Percentiles rank a stretch among this genome's conserved stretches.
These are phyloP conservation scores for Pythium aristosporum DNA, from an alignment of 352 stramenopile genomes.

Conservation along the genomic window DNA sequence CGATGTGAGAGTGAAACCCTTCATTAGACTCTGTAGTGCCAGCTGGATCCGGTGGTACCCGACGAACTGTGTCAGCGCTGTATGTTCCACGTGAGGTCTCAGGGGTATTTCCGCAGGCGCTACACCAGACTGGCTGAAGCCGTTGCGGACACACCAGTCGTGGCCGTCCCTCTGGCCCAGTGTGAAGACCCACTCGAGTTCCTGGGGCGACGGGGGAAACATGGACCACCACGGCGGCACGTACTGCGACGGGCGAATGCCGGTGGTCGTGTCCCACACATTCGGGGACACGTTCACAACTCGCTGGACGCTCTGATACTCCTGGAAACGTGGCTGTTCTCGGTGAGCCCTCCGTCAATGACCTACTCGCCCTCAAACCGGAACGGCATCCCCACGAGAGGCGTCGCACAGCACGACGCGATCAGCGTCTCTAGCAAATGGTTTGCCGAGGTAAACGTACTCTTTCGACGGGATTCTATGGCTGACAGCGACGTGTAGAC, in stretches of 20 bases:
- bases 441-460: constrained; percentile 26
- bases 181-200: constrained; percentile 37
- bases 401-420: constrained; percentile 33
- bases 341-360: constrained; percentile 39
- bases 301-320: neutral
- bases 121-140: neutral
- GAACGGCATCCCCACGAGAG: constrained; percentile 34
- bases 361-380: constrained; percentile 39
- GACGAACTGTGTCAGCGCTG: neutral
- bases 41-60: constrained; percentile 4
- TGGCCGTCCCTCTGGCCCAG: constrained; percentile 31
- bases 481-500: constrained; percentile 37
- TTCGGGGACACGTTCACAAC: constrained; percentile 37
- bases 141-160: constrained; percentile 17
- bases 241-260: constrained; percentile 47
- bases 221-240: constrained; percentile 45
- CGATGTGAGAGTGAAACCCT: neutral
- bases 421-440: constrained; percentile 28
- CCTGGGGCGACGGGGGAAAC: constrained; percentile 33
- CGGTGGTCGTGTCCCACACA: constrained; percentile 27
- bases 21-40: neutral
- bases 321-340: constrained; percentile 35
- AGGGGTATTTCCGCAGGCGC: neutral
- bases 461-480: constrained; percentile 23
- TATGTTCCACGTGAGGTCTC: neutral